Evolutionary conservation across 345 rosid genomes (phyloP).

Genomic region (Cardamine resedifolia): DNA sequence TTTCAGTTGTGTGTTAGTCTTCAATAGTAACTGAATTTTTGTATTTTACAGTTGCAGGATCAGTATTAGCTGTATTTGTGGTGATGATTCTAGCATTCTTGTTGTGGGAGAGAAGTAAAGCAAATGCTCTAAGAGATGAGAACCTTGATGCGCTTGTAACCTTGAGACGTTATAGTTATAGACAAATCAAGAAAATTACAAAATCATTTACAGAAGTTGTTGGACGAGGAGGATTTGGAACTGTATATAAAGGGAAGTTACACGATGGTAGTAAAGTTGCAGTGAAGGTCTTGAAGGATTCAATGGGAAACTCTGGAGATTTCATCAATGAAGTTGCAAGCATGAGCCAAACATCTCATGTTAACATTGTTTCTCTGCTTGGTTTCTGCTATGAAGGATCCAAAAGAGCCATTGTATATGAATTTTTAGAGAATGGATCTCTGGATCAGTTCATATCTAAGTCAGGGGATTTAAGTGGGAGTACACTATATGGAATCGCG

Average conservation of each 20-base stretch:
- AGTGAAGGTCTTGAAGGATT: constrained; percentile 33
- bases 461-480: neutral
- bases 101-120: no score
- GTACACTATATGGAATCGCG: constrained; percentile 18
- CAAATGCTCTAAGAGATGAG: no score
- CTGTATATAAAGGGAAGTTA: constrained; percentile 27
- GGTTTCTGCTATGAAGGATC: constrained; percentile 41
- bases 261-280: constrained; percentile 14
- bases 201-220: constrained; percentile 27
- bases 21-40: no score
- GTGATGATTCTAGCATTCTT: no score
- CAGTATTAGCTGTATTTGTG: no score
- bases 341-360: constrained; percentile 50
- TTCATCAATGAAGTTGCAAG: constrained; percentile 53
- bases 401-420: constrained; percentile 39
- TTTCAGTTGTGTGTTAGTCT: no score
- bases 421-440: constrained; percentile 42
- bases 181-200: constrained; percentile 35
- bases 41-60: no score
- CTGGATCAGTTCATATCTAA: constrained; percentile 30
- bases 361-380: constrained; percentile 40
- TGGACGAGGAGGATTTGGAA: constrained; percentile 36
- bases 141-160: neutral
- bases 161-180: constrained; percentile 25
- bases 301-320: constrained; percentile 36